These are phyloP conservation scores for Leccinum ponderosum DNA, from an alignment of 1,284 basidiomycete species.

Conservation along the genomic window DNA sequence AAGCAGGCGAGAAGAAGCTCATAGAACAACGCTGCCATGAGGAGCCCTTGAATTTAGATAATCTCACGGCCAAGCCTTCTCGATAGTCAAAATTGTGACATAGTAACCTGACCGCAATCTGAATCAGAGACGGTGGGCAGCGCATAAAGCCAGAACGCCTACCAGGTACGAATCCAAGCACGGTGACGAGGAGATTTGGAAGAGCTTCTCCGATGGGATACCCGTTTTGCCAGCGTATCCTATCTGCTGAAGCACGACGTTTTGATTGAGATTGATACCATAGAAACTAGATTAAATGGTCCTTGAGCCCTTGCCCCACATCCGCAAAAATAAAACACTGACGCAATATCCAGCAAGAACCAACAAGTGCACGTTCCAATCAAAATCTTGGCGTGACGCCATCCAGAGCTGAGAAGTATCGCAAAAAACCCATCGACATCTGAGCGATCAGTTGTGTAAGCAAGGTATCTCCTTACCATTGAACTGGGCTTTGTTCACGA, in stretches of 20 bases:
- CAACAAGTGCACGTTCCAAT: constrained; percentile 54
- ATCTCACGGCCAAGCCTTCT: constrained; percentile 69
- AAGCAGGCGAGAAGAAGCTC: constrained; percentile 25
- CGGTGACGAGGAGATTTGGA: constrained; percentile 67
- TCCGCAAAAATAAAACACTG: constrained; percentile 14
- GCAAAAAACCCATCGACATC: constrained; percentile 41
- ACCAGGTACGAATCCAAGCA: constrained; percentile 75
- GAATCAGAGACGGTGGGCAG: neutral
- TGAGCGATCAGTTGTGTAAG: neutral
- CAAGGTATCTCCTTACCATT: constrained; percentile 27
- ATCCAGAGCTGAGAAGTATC: constrained; percentile 50
- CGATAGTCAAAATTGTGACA: constrained; percentile 66
- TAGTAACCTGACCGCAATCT: constrained; percentile 57
- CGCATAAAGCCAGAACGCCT: constrained; percentile 17
- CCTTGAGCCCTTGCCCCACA: neutral
- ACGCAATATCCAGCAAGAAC: constrained; percentile 60
- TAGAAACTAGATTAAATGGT: constrained; percentile 50
- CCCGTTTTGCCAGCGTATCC: constrained; percentile 60
- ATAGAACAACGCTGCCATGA: constrained; percentile 69
- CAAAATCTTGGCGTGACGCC: constrained; percentile 55
- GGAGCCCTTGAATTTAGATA: constrained; percentile 77
- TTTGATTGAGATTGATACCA: constrained; percentile 79
- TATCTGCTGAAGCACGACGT: constrained; percentile 69
- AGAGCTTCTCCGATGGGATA: constrained; percentile 61
- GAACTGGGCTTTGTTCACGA: constrained; percentile 41